These are phyloP conservation scores for Aspergillus kassunensis DNA, from an alignment of 495 filamentous ascomycete species.

Conservation along the genomic window DNA sequence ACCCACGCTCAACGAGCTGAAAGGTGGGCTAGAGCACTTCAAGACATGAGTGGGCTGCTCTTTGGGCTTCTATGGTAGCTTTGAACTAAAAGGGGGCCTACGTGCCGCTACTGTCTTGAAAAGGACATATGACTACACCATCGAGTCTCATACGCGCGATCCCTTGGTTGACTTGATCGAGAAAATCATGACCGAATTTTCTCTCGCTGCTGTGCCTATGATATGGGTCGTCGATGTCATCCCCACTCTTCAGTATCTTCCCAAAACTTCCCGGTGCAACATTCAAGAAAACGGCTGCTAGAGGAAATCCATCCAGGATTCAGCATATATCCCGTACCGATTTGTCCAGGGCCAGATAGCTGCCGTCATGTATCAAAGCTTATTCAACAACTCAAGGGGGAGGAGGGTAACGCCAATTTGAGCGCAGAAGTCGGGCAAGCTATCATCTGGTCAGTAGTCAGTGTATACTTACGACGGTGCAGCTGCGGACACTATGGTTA, in stretches of 20 bases:
- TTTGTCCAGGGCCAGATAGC: slow-evolving; percentile 43
- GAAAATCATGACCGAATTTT: slow-evolving; percentile 41
- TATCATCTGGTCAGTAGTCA: slow-evolving; percentile 42
- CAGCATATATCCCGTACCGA: slow-evolving; percentile 30
- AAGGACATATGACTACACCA: slow-evolving; percentile 48
- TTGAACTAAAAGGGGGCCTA: background rate
- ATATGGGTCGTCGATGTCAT: slow-evolving; percentile 45
- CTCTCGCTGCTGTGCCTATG: slow-evolving; percentile 38
- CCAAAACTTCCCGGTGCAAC: slow-evolving; percentile 43
- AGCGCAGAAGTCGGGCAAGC: slow-evolving; percentile 20
- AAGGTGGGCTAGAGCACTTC: slow-evolving; percentile 34
- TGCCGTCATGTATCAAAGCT: slow-evolving; percentile 31
- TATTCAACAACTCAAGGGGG: slow-evolving; percentile 16
- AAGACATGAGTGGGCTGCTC: slow-evolving; percentile 28
- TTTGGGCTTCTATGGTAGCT: too few species aligned
- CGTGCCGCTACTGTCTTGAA: slow-evolving; percentile 43
- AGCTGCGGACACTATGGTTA: slow-evolving; percentile 51
- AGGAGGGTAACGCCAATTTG: slow-evolving; percentile 12
- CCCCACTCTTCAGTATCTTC: slow-evolving; percentile 31
- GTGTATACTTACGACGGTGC: slow-evolving; percentile 50
- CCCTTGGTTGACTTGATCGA: slow-evolving; percentile 40
- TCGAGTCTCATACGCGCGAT: slow-evolving; percentile 37
- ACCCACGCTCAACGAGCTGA: slow-evolving; percentile 33
- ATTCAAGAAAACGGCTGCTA: slow-evolving; percentile 39
- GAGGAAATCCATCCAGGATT: slow-evolving; percentile 20